Conservation (phyloP, 345 rosid genomes). For the Hevea brasiliensis region DNA sequence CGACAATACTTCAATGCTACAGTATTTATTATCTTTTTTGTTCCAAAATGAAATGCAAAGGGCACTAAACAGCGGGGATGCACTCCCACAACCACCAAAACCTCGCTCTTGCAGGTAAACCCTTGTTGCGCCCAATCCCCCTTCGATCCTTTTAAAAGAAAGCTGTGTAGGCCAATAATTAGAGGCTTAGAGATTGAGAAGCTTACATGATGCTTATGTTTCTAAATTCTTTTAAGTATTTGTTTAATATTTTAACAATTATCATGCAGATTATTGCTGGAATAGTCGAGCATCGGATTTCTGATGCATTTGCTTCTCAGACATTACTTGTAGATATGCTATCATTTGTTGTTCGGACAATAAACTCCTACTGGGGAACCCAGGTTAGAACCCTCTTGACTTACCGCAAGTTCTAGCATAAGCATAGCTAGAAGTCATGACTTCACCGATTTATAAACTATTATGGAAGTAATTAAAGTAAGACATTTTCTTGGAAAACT, state of each 20-base stretch:
- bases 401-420: background rate
- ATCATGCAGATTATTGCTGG: constrained; percentile 89
- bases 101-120: background rate
- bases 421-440: background rate
- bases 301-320: constrained; percentile 77
- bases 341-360: constrained; percentile 74
- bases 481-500: background rate
- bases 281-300: constrained; percentile 77
- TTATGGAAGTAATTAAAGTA: background rate
- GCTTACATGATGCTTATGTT: background rate
- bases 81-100: background rate
- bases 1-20: background rate
- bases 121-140: background rate
- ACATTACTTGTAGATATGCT: constrained; percentile 77
- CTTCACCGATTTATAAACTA: background rate
- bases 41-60: background rate
- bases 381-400: constrained; percentile 52
- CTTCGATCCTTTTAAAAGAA: background rate
- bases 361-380: constrained; percentile 93
- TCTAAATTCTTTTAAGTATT: background rate
- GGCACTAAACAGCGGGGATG: background rate
- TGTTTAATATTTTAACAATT: constrained; percentile 18
- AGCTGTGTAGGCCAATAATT: background rate
- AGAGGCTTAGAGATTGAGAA: too few species aligned
- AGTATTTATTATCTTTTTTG: background rate